phyloP scores from a whole-genome alignment of 441 rosid species.

The Arabidopsis hybrid region DNA sequence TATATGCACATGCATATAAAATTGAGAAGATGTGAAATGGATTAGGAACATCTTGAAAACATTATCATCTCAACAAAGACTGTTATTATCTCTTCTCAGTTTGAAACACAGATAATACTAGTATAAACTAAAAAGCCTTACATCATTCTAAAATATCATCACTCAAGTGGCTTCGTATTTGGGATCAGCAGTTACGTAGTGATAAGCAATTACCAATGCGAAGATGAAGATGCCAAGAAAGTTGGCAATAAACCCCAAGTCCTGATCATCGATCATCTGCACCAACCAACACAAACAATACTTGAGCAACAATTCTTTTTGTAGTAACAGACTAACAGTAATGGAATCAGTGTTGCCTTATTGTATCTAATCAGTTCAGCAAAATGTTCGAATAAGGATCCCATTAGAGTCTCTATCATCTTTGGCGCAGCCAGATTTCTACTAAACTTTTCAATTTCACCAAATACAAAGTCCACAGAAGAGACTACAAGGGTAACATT shows the following conservation, averaged over 20 bases:
- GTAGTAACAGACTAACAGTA: neutral
- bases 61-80: slow-evolving; percentile 12
- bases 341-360: neutral
- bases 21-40: neutral
- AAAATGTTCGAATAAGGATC: neutral
- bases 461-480: slow-evolving; percentile 20
- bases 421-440: slow-evolving; percentile 9
- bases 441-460: neutral
- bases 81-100: slow-evolving; percentile 30
- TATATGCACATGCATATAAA: too few species aligned
- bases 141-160: neutral
- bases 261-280: slow-evolving; percentile 93
- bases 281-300: slow-evolving; percentile 8
- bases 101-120: neutral
- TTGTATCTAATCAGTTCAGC: slow-evolving; percentile 15
- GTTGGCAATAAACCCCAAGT: slow-evolving; percentile 75
- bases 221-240: slow-evolving; percentile 87
- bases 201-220: slow-evolving; percentile 76
- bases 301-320: neutral
- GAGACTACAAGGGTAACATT: neutral
- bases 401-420: neutral
- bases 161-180: slow-evolving; percentile 61
- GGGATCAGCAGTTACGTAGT: slow-evolving; percentile 85
- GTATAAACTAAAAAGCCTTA: slow-evolving; percentile 8
- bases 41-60: slow-evolving; percentile 18